Percentiles rank a stretch among this genome's conserved stretches.
Conservation (phyloP, 495 filamentous ascomycete species). For the Acidiella bohemica region DNA sequence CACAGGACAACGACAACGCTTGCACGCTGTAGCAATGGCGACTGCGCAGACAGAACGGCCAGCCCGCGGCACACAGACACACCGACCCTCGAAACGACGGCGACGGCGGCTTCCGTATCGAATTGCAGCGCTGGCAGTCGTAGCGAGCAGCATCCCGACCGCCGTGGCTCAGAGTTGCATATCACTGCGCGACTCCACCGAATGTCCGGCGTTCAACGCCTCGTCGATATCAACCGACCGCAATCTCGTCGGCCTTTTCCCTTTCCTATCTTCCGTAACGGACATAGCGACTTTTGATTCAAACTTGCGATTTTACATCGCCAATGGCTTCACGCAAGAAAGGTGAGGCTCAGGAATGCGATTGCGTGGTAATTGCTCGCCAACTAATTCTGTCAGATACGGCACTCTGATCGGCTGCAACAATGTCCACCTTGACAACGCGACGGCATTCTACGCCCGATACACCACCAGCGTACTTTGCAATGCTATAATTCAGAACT, state of each 20-base stretch:
- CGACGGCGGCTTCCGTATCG: not conserved
- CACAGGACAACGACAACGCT: not conserved
- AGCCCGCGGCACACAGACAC: not conserved
- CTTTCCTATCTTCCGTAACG: slow-evolving; percentile 74
- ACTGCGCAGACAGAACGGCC: not conserved
- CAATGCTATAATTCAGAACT: slow-evolving; percentile 90
- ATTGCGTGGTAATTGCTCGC: too few relatives aligned
- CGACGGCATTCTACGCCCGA: slow-evolving; percentile 78
- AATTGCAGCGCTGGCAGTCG: slow-evolving; percentile 3
- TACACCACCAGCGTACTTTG: slow-evolving; percentile 89
- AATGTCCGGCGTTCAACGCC: slow-evolving; percentile 69
- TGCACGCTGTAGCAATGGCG: not conserved
- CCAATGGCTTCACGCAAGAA: slow-evolving; percentile 53
- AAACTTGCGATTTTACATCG: slow-evolving; percentile 58
- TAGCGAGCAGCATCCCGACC: slow-evolving; percentile 12
- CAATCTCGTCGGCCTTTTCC: slow-evolving; percentile 53
- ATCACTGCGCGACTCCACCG: slow-evolving; percentile 60
- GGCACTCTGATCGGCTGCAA: slow-evolving; percentile 66
- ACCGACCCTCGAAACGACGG: slow-evolving; percentile 1
- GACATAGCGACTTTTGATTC: slow-evolving; percentile 65
- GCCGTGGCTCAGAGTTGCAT: slow-evolving; percentile 46
- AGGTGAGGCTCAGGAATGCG: slow-evolving; percentile 68
- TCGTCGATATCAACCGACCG: slow-evolving; percentile 68
- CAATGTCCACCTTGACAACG: slow-evolving; percentile 62
- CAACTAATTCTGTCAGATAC: too few relatives aligned